These are phyloP conservation scores for Kodamaea plutei DNA, from an alignment of 1,139 yeast species.

Conservation along the genomic window DNA sequence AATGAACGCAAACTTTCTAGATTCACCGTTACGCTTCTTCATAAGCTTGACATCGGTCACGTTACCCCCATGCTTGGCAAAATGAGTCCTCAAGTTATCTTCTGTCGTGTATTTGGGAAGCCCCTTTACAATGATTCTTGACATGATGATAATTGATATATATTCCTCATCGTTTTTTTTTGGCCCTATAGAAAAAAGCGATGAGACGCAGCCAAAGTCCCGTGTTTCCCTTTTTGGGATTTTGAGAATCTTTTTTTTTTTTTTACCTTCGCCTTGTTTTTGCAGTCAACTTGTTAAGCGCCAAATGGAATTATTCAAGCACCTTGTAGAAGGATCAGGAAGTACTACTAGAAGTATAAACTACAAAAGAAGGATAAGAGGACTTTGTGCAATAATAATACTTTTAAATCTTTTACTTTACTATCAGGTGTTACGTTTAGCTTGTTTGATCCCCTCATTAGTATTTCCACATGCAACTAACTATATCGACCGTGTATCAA, in stretches of 20 bases:
- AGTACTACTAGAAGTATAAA: too few relatives aligned
- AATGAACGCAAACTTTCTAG: conserved; percentile 89
- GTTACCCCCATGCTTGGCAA: conserved; percentile 49
- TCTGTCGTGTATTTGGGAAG: conserved; percentile 80
- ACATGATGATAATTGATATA: conserved; percentile 57
- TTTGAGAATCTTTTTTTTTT: not conserved
- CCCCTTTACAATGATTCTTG: conserved; percentile 94
- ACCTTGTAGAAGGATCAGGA: too few relatives aligned
- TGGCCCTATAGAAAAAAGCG: too few relatives aligned
- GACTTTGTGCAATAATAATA: conserved; percentile 11
- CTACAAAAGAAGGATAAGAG: too few relatives aligned
- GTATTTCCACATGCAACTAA: conserved; percentile 28
- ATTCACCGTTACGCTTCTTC: conserved; percentile 76
- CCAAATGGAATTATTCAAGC: conserved; percentile 25
- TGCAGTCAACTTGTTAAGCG: too few relatives aligned
- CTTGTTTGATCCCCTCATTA: conserved; percentile 15
- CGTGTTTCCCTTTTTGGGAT: too few relatives aligned
- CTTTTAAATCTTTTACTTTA: conserved; percentile 13
- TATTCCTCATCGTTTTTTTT: conserved; percentile 5
- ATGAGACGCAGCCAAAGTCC: too few relatives aligned
- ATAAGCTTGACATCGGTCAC: conserved; percentile 88
- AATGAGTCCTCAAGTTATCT: conserved; percentile 67
- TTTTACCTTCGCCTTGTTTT: too few relatives aligned
- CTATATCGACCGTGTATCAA: conserved; percentile 19
- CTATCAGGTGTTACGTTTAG: conserved; percentile 25